phyloP scores from a whole-genome alignment of 257 asterid genomes.

The Plantago ovata region DNA sequence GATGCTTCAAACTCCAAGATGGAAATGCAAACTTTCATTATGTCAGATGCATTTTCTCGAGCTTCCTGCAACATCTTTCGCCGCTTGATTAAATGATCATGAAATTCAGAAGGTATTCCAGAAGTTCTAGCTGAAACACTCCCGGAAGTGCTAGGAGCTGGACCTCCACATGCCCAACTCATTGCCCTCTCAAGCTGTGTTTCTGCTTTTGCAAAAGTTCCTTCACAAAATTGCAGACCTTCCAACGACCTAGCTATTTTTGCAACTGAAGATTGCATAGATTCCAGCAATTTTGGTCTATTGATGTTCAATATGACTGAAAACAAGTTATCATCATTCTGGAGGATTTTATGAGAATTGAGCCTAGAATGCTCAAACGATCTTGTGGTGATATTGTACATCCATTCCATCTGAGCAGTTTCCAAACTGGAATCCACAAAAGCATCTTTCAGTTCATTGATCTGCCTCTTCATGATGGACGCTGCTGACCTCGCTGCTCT shows the following conservation, averaged over 20 bases:
- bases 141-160: conserved; percentile 59
- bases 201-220: conserved; percentile 75
- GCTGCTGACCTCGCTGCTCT: conserved; percentile 87
- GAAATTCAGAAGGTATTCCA: conserved; percentile 87
- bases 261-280: conserved; percentile 62
- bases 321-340: conserved; percentile 52
- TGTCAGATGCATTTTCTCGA: conserved; percentile 73
- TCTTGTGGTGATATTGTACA: conserved; percentile 55
- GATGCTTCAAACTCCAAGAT: conserved; percentile 92
- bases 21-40: conserved; percentile 79
- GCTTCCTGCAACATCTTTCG: conserved; percentile 65
- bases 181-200: conserved; percentile 99
- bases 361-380: conserved; percentile 62
- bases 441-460: conserved; percentile 70
- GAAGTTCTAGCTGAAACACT: conserved; percentile 55
- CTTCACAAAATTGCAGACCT: conserved; percentile 76
- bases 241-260: conserved; percentile 74
- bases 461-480: conserved; percentile 73
- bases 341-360: conserved; percentile 50
- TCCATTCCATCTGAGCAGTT: conserved; percentile 90
- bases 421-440: conserved; percentile 76
- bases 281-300: conserved; percentile 74
- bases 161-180: conserved; percentile 99
- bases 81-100: conserved; percentile 72
- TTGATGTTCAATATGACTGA: conserved; percentile 61